Evolutionary conservation across 805 yeast species (phyloP), one percentile per base, ranked within the genome.

Genomic region (Kazachstania kunashirensis): DNA sequence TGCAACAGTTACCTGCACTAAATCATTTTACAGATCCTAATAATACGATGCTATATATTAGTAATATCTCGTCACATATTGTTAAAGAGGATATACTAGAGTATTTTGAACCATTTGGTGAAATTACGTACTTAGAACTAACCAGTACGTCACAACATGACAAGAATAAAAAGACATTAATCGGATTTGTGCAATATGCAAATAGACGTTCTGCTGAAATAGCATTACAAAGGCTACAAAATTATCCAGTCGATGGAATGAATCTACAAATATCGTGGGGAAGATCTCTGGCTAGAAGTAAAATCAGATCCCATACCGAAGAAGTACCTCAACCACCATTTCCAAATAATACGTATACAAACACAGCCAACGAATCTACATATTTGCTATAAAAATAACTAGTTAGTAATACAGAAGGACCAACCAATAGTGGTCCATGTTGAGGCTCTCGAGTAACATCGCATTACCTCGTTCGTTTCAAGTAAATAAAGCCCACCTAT

Each of bases 221-320:
- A 37, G 94, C 96, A 9, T 82, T 86, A 43, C 67, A 74, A 24
- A 81, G 79, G 44, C 81, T 86, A 94, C 95, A 86, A 61, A 95
- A 95, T 8, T 84, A 77, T 54, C 84, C 85, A 25, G 79, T 86
- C 48, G 89, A 88, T 34, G 86, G 84, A 40, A 79, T 84, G 39
- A 70, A 89, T 43, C 77, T 86, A 33, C 68, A 95, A 48, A 69
- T 86, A 40, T 79, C 89, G 36, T 86, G 96, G 96, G 96, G 96
- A 21, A 71, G 85, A n/a, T n/a, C n/a, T n/a, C n/a, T n/a, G n/a
- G n/a, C n/a, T n/a, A n/a, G 27, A 33, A 20, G 10, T 37, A 38
- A 14, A 43, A 32, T 14, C 41, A 20, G 21, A 18, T 25, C 20
- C 40, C 41, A 19, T 24, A 20, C 17, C 21, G 39, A 39, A 15